Base-by-base conservation (phyloP, 2,329 filamentous ascomycete genomes). In the Penicillium sclerotiorum region DNA sequence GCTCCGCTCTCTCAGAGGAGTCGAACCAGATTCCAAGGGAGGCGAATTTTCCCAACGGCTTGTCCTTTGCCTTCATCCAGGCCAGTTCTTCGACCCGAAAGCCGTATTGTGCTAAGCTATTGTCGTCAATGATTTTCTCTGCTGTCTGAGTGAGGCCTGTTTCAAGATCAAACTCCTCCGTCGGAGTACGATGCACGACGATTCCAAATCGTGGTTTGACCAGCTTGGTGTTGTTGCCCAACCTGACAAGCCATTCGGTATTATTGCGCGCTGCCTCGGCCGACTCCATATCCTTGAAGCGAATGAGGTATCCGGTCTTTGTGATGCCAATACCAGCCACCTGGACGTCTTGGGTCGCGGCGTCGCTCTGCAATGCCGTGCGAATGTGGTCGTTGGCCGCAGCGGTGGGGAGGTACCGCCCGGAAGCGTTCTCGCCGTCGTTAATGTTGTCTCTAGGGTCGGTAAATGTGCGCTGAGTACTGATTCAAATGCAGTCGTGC, bases 11-110 rank as follows among this genome's bases (percentile, higher is more conserved):
- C 41, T 65, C 55, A 21, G 40, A 27, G 7, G 48, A 55, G 45
- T 68, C 45, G 12, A 68, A 52, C 59, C 54, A 68, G 44, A 64
- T 61, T 11, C 55, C 61, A 3, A 64, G 38, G 1, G 52, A 63
- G 20, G 52, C 59, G 9, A 55, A 60, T 15, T 37, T 55, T 9
- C 58, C 59, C 3, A 67, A 25, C 1, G 38, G 25, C 17, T 53
- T 60, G 45, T 63, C 64, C 28, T 44, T 63, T 39, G 49, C 58
- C 48, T 64, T 65, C 4, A 64, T 47, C 61, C 53, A 67, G 36
- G 57, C 55, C 8, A 64, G 45, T 2, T 67, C 57, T 13, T 62
- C 47, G 42, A 68, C 62, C 11, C 47, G 32, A 45, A 59, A 63
- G 8, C 50, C 49, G 21, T 53, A 47, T 28, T 47, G 30, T n/a